Evolutionary conservation across 1,284 basidiomycete genomes (phyloP).

Genomic region (Marasmius fiardii): DNA sequence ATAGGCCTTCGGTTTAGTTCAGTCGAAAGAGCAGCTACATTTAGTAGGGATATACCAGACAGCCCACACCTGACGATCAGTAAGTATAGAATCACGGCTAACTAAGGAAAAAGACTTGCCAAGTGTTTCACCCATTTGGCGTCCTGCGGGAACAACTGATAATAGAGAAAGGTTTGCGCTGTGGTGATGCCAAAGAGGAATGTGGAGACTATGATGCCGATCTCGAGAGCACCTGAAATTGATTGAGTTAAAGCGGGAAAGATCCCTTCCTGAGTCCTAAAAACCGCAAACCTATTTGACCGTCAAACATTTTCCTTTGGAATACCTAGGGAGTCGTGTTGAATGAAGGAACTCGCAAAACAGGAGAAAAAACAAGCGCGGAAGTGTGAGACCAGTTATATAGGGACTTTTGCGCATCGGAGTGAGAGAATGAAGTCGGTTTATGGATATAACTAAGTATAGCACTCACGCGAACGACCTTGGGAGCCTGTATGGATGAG

Average conservation of each 20-base stretch:
- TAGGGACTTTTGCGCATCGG: background rate
- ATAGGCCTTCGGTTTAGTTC: background rate
- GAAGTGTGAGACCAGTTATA: background rate
- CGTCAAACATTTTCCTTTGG: background rate
- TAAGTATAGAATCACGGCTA: background rate
- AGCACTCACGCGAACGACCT: background rate
- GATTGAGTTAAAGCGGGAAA: background rate
- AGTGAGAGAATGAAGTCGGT: background rate
- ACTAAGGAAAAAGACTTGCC: background rate
- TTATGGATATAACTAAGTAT: background rate
- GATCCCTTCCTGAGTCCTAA: background rate
- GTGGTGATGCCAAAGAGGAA: background rate
- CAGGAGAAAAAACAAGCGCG: background rate
- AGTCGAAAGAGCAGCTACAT: background rate
- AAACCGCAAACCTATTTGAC: background rate
- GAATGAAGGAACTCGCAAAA: background rate
- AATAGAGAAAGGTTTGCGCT: background rate
- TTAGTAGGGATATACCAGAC: background rate
- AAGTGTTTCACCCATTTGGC: background rate
- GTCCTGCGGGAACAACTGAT: background rate
- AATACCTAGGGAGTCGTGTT: background rate
- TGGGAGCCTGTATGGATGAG: background rate
- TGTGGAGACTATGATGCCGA: constrained; percentile 1
- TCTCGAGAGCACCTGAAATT: constrained; percentile 4
- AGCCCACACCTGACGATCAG: background rate